Percentiles rank a stretch among this genome's conserved stretches.
phyloP scores from a whole-genome alignment of 495 filamentous ascomycete species.

The Articulospora tetracladia region DNA sequence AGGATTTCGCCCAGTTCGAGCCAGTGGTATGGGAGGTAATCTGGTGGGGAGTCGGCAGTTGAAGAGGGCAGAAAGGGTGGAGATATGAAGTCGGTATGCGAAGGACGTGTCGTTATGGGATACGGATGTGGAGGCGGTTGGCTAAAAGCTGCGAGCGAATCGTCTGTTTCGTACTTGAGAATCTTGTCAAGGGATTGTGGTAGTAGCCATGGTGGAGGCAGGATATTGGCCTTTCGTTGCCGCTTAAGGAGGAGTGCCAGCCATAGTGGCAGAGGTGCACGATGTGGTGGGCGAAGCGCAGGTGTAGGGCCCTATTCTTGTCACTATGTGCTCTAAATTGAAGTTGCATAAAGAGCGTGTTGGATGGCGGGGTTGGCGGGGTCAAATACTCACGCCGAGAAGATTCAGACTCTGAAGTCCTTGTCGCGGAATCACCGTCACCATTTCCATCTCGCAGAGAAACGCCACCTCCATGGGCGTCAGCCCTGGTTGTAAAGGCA shows the following conservation, averaged over 20 bases:
- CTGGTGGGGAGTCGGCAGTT: conserved; percentile 54
- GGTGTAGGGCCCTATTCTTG: conserved; percentile 66
- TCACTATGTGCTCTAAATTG: not conserved
- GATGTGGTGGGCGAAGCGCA: conserved; percentile 73
- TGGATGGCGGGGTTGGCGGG: conserved; percentile 23
- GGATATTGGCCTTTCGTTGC: conserved; percentile 89
- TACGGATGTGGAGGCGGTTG: conserved; percentile 63
- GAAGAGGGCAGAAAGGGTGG: conserved; percentile 62
- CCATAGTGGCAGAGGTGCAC: conserved; percentile 84
- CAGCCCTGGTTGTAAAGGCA: conserved; percentile 76
- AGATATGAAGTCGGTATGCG: conserved; percentile 26
- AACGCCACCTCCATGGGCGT: conserved; percentile 90
- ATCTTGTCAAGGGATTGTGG: conserved; percentile 67
- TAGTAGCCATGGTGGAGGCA: conserved; percentile 84
- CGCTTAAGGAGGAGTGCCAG: conserved; percentile 95
- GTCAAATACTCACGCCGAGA: conserved; percentile 63
- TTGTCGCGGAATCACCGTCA: conserved; percentile 90
- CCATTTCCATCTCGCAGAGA: conserved; percentile 93
- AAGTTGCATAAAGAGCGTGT: not conserved
- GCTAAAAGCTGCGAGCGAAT: conserved; percentile 61
- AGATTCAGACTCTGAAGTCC: conserved; percentile 80
- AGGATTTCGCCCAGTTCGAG: conserved; percentile 82
- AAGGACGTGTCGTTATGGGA: conserved; percentile 1
- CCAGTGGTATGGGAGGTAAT: conserved; percentile 89
- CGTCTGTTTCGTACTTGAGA: conserved; percentile 73